These are phyloP conservation scores for Candida maris DNA, from an alignment of 805 yeast genomes.

Conservation along the genomic window DNA sequence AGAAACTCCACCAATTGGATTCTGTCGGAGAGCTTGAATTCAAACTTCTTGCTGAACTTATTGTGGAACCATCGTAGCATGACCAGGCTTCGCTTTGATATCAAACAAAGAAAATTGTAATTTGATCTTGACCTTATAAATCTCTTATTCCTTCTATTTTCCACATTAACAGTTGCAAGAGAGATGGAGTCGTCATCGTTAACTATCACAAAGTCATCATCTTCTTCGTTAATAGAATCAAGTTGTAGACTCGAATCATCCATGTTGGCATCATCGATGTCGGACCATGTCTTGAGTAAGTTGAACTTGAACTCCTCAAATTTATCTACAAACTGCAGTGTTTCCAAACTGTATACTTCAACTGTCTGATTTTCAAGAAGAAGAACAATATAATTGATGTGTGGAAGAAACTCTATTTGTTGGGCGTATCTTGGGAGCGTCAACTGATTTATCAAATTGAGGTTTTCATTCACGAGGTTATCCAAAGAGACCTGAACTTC, in stretches of 20 bases:
- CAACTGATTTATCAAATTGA: constrained; percentile 15
- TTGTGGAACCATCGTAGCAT: constrained; percentile 22
- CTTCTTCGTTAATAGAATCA: constrained; percentile 21
- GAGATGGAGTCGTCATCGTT: constrained; percentile 30
- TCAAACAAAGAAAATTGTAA: constrained; percentile 18
- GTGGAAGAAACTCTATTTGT: constrained; percentile 31
- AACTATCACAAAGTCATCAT: constrained; percentile 16
- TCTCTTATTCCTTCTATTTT: constrained; percentile 4
- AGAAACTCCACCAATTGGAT: constrained; percentile 24
- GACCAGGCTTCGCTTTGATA: constrained; percentile 21
- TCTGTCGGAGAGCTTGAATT: constrained; percentile 25
- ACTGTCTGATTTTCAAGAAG: constrained; percentile 30
- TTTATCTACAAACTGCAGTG: constrained; percentile 28
- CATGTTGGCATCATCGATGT: constrained; percentile 4
- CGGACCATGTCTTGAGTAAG: constrained; percentile 24
- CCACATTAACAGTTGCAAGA: constrained; percentile 26
- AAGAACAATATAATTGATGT: constrained; percentile 30
- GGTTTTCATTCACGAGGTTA: constrained; percentile 13
- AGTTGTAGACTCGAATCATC: constrained; percentile 6
- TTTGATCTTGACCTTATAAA: constrained; percentile 10
- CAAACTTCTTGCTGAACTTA: constrained; percentile 22
- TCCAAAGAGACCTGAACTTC: neutral
- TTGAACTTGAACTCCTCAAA: constrained; percentile 34
- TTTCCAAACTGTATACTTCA: constrained; percentile 29
- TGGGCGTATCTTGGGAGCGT: constrained; percentile 22